A percentile compares a stretch with the other conserved stretches of the same genome.
phyloP scores from a whole-genome alignment of 2,329 filamentous ascomycete species.

The Zelopaecilomyces penicillatus region DNA sequence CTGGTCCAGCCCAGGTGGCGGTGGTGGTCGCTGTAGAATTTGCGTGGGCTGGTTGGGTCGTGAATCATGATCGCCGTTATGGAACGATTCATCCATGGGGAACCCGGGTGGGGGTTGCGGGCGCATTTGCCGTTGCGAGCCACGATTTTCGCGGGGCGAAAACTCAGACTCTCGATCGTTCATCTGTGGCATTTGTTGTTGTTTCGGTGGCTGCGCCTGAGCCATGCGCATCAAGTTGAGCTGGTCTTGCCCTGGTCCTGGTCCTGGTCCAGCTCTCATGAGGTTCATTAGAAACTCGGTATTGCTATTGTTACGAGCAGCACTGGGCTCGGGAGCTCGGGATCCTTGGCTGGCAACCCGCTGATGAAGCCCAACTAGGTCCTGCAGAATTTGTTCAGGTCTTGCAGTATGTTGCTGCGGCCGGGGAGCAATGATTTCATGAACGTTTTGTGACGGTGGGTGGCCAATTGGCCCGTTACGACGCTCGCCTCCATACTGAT shows the following conservation, averaged over 20 bases:
- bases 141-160: constrained; percentile 22
- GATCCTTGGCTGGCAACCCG: constrained; percentile 44
- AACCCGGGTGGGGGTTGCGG: constrained; percentile 42
- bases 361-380: constrained; percentile 52
- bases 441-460: constrained; percentile 32
- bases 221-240: constrained; percentile 40
- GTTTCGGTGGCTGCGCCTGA: constrained; percentile 26
- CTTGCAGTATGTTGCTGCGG: constrained; percentile 43
- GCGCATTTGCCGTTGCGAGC: constrained; percentile 32
- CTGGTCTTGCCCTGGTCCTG: constrained; percentile 34
- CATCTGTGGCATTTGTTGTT: constrained; percentile 13
- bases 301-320: constrained; percentile 49
- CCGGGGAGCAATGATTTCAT: constrained; percentile 46
- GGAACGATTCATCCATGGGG: constrained; percentile 44
- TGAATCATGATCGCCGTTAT: constrained; percentile 38
- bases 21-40: constrained; percentile 56
- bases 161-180: constrained; percentile 43
- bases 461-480: constrained; percentile 35
- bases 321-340: constrained; percentile 35
- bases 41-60: constrained; percentile 50
- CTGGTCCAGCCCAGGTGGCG: constrained; percentile 51
- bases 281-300: constrained; percentile 80
- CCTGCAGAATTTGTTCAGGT: constrained; percentile 53
- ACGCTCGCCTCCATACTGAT: constrained; percentile 37
- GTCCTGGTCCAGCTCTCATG: constrained; percentile 52